Base-by-base conservation (phyloP, 2,329 filamentous ascomycete species). In the Verticillium isaacii region DNA sequence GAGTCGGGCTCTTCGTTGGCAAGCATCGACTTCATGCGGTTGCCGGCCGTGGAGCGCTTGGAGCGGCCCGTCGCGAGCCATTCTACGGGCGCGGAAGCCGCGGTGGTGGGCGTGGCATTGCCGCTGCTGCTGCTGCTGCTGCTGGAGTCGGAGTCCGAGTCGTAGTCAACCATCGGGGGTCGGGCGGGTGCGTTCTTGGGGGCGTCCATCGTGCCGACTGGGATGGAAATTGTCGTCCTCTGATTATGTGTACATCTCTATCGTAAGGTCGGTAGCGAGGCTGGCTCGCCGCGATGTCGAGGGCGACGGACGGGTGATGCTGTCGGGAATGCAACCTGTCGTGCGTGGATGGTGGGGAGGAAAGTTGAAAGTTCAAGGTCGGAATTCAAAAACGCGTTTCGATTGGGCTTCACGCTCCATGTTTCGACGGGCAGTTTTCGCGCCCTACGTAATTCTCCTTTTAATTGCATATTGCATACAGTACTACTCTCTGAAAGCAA, bases 31-130 rank as follows among this genome's bases (percentile, higher is more conserved):
- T 90, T 88, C 83, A 96, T 90, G 66, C 92, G 88, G 72, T 92
- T 93, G 62, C 93, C 93, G 23, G 93, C 93, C 0, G 91, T 96
- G 14, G 89, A 88, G 65, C 93, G 89, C 74, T 87, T 91, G 66
- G 86, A 81, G 63, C 93, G 89, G 41, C 86, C 86, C 5, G 89
- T 91, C 56, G 89, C 89, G 41, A 94, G 83, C 81, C 88, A 90
- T 79, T 91, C 86, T 59, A 89, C 77, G 63, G 75, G 68, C 3
- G 73, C 67, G 52, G 66, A 68, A 7, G 69, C 64, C 14, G 63
- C 62, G 65, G 60, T 69, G 7, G 72, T 76, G 67, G 73, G 71
- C 61, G 76, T 77, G 66, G 71, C 78, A 60, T 71, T 68, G 58
- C 72, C 76, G 39, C 67, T 71, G 61, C 72, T 72, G 65, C 64